Evolutionary conservation across 2,329 filamentous ascomycete genomes (phyloP).

Genomic region (Dothiorella sarmentorum): DNA sequence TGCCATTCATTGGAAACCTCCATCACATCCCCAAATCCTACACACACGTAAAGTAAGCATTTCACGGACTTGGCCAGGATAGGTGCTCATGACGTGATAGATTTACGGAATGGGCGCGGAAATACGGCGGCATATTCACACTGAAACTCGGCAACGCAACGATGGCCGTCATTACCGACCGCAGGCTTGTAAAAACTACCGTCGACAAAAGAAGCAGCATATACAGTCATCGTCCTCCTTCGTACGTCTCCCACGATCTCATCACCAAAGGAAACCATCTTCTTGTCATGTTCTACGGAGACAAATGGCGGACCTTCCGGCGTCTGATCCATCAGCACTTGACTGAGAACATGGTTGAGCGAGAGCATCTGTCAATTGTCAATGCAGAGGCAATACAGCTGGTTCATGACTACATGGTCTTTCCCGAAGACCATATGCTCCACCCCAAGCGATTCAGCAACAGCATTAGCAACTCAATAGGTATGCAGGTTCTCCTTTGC

Average conservation of each 20-base stretch:
- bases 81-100: background rate
- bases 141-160: conserved; percentile 44
- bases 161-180: conserved; percentile 42
- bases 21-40: conserved; percentile 9
- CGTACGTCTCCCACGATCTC: conserved; percentile 42
- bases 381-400: conserved; percentile 51
- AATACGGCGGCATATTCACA: conserved; percentile 44
- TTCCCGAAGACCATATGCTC: conserved; percentile 45
- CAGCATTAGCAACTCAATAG: conserved; percentile 46
- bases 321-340: conserved; percentile 46
- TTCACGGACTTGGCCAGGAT: background rate
- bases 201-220: conserved; percentile 46
- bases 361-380: conserved; percentile 41
- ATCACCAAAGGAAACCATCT: conserved; percentile 49
- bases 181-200: conserved; percentile 40
- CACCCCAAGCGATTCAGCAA: conserved; percentile 50
- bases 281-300: conserved; percentile 46
- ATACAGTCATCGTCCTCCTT: conserved; percentile 44
- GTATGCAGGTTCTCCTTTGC: conserved; percentile 19
- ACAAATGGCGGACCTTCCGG: conserved; percentile 46
- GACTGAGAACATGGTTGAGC: conserved; percentile 45
- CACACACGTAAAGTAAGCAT: conserved; percentile 2
- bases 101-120: conserved; percentile 44
- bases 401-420: conserved; percentile 42
- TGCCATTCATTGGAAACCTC: conserved; percentile 44